phyloP scores from a whole-genome alignment of 2,329 filamentous ascomycete species.

The Rosellinia necatrix region DNA sequence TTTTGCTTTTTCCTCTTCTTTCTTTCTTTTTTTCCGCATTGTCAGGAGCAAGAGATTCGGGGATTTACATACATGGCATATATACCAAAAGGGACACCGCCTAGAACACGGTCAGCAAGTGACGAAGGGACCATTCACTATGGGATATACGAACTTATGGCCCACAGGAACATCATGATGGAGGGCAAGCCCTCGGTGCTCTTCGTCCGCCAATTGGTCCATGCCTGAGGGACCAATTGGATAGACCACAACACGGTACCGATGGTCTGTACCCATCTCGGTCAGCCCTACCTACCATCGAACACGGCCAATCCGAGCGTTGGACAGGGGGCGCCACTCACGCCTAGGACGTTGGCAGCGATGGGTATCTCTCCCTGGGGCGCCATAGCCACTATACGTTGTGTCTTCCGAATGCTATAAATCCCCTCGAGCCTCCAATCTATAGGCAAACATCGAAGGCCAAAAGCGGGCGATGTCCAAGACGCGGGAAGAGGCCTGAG shows the following conservation, averaged over 20 bases:
- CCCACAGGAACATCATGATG: conserved; percentile 67
- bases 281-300: conserved; percentile 7
- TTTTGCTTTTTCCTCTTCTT: no score
- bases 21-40: no score
- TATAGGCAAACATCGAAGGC: no score
- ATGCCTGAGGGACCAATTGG: conserved; percentile 53
- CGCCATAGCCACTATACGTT: conserved; percentile 28
- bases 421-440: no score
- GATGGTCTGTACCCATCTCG: conserved; percentile 32
- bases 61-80: no score
- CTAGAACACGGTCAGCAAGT: conserved; percentile 25
- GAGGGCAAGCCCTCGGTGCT: conserved; percentile 64
- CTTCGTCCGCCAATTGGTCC: conserved; percentile 65
- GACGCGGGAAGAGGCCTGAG: no score
- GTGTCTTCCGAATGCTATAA: background rate
- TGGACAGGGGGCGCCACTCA: conserved; percentile 36
- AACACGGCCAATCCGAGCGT: background rate
- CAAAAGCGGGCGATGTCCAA: no score
- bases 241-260: conserved; percentile 48
- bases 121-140: background rate
- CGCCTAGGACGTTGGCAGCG: conserved; percentile 47
- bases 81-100: conserved; percentile 48
- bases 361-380: conserved; percentile 38
- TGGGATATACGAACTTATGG: conserved; percentile 50
- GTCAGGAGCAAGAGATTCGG: no score